These are phyloP conservation scores for Arthrobotrys megalospora DNA, from an alignment of 2,329 filamentous ascomycete genomes.

Conservation along the genomic window DNA sequence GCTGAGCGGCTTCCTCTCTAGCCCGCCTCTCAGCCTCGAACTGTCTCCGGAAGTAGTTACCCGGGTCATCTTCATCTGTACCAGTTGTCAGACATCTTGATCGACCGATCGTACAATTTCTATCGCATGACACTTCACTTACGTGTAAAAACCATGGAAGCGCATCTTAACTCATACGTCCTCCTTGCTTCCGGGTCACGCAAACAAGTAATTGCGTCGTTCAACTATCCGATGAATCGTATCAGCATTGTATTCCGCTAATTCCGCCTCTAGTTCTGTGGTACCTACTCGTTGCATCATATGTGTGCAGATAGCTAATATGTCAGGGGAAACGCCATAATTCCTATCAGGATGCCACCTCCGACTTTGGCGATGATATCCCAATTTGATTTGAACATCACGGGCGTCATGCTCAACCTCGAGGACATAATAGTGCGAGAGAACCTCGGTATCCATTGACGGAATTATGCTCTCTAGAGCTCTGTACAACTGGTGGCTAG, in stretches of 20 bases:
- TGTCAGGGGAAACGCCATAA: neutral
- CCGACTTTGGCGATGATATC: neutral
- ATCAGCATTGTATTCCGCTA: neutral
- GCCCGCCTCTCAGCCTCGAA: slow-evolving; percentile 16
- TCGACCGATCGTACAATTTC: neutral
- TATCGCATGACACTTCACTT: neutral
- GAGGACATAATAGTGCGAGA: slow-evolving; percentile 41
- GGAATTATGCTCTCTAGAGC: neutral
- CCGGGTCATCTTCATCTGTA: slow-evolving; percentile 36
- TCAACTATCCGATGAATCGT: neutral
- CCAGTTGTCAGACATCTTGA: slow-evolving; percentile 2
- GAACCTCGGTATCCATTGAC: slow-evolving; percentile 14
- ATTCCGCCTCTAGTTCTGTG: neutral
- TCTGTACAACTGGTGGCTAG: neutral
- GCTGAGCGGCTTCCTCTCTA: slow-evolving; percentile 25
- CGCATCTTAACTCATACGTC: slow-evolving; percentile 38
- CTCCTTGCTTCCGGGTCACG: slow-evolving; percentile 13
- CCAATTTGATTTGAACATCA: slow-evolving; percentile 17
- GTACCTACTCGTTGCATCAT: slow-evolving; percentile 26
- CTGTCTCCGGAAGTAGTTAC: slow-evolving; percentile 35
- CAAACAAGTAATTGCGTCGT: slow-evolving; percentile 23
- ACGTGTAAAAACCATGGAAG: slow-evolving; percentile 39
- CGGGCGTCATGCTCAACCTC: slow-evolving; percentile 35
- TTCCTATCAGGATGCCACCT: slow-evolving; percentile 34
- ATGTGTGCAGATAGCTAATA: neutral